These are phyloP conservation scores for Cyberlindnera lachancei DNA, from an alignment of 805 yeast genomes.

Conservation along the genomic window DNA sequence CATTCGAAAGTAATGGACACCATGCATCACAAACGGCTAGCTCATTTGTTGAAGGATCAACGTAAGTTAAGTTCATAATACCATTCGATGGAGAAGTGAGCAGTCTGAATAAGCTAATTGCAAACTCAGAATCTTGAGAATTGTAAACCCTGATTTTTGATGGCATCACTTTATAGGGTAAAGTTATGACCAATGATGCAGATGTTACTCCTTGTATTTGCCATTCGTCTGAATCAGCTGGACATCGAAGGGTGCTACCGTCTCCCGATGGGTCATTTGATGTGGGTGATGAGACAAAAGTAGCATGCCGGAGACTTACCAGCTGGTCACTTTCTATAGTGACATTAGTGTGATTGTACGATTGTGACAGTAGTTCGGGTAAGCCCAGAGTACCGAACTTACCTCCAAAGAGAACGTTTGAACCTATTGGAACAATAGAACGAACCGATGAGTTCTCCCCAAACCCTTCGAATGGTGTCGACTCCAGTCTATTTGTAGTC, in stretches of 20 bases:
- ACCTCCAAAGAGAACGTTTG: constrained; percentile 75
- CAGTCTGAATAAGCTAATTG: constrained; percentile 59
- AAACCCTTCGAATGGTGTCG: constrained; percentile 74
- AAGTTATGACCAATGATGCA: constrained; percentile 59
- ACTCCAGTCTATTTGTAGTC: constrained; percentile 29
- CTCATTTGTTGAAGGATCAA: constrained; percentile 64
- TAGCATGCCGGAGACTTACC: constrained; percentile 51
- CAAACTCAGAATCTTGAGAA: constrained; percentile 36
- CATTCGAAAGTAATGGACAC: constrained; percentile 61
- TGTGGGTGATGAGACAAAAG: constrained; percentile 32
- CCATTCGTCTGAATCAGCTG: constrained; percentile 49
- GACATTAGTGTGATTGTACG: constrained; percentile 33
- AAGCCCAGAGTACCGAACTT: constrained; percentile 41
- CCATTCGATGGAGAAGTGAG: constrained; percentile 74
- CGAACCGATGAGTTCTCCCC: constrained; percentile 49
- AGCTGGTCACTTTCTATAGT: constrained; percentile 50
- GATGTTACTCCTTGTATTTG: constrained; percentile 33
- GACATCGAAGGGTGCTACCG: constrained; percentile 38
- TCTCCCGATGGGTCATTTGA: constrained; percentile 25
- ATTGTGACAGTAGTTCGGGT: constrained; percentile 18
- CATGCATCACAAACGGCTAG: constrained; percentile 70
- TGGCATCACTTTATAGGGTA: constrained; percentile 55
- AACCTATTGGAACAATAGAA: constrained; percentile 47
- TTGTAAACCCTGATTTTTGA: constrained; percentile 69
- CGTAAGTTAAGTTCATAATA: constrained; percentile 84